Base-by-base conservation (phyloP, 2,329 filamentous ascomycete species). In the Fusarium sp. region DNA sequence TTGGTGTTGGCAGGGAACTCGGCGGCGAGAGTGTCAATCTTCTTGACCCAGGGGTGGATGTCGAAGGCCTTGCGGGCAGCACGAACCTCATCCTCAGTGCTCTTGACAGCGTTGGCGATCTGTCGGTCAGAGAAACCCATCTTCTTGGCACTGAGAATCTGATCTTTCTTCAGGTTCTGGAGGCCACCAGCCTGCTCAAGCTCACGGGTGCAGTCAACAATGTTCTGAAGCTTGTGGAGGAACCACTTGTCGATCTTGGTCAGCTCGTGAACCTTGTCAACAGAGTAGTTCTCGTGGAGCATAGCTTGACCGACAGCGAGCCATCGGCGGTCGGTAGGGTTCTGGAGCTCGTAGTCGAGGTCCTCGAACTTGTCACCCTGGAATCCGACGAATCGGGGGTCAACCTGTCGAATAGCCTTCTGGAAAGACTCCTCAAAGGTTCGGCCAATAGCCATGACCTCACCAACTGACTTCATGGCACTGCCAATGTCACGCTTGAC, bases 201-300 rank as follows among this genome's bases (percentile, higher is more conserved):
- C 79, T 97, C 93, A 72, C 89, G 89, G 64, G 92, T 93, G 84
- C 92, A 94, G 81, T 98, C 89, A 54, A 97, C 96, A 76, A 99
- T 93, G 85, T 98, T 98, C 84, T 97, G 91, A 53, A 99, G 89
- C 88, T 99, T 98, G 89, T 98, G 89, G 75, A 99, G 84, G 87
- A 99, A 99, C 96, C 96, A 98, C 83, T 97, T 97, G 85, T 98
- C 96, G 76, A 99, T 99, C 87, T 97, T 98, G 83, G 92, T 97
- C 74, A 99, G 85, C 9, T 98, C 93, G 79, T 98, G 94, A 18
- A 99, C 87, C 80, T 88, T 90, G 71, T 99, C 95, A 48, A 98
- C 94, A 3, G 93, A 89, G 85, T 99, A 99, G 81, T 92, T 91
- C 83, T 98, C 94, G 84, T 98, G 94, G 72, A 97, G 89, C 93